These are phyloP conservation scores for Priceomyces medius DNA, from an alignment of 805 yeast genomes.

Conservation along the genomic window DNA sequence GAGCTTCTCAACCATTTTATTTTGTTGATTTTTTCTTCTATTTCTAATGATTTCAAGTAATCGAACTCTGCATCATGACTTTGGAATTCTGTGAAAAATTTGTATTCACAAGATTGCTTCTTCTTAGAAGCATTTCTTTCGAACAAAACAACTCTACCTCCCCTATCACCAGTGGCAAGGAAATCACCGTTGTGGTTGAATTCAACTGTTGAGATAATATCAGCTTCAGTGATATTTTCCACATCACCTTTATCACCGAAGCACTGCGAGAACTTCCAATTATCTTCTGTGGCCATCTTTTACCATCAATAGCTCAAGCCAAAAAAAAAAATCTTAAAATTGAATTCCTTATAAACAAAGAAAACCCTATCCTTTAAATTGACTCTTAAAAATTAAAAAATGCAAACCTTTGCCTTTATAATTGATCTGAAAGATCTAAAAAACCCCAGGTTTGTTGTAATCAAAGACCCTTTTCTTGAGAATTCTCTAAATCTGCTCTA, in stretches of 20 bases:
- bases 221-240: constrained; percentile 94
- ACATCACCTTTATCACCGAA: constrained; percentile 98
- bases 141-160: constrained; percentile 95
- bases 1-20: constrained; percentile 92
- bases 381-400: too few relatives aligned
- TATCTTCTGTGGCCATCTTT: constrained; percentile 21
- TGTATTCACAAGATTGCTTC: constrained; percentile 75
- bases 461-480: not conserved
- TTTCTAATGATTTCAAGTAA: constrained; percentile 90
- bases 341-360: too few relatives aligned
- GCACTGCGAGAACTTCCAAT: constrained; percentile 92
- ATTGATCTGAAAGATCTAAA: not conserved
- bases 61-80: constrained; percentile 98
- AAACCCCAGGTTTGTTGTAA: not conserved
- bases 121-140: constrained; percentile 78
- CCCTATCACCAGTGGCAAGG: constrained; percentile 97
- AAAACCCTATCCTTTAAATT: too few relatives aligned
- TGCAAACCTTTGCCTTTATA: too few relatives aligned
- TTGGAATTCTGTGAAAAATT: constrained; percentile 95
- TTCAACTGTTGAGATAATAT: constrained; percentile 94
- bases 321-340: too few relatives aligned
- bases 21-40: constrained; percentile 96
- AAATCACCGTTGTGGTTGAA: constrained; percentile 94
- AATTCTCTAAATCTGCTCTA: not conserved
- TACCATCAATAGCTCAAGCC: too few relatives aligned